A percentile compares a stretch with the other conserved stretches of the same genome.
These are phyloP conservation scores for Corymbia maculata DNA, from an alignment of 345 rosid species.

Conservation along the genomic window DNA sequence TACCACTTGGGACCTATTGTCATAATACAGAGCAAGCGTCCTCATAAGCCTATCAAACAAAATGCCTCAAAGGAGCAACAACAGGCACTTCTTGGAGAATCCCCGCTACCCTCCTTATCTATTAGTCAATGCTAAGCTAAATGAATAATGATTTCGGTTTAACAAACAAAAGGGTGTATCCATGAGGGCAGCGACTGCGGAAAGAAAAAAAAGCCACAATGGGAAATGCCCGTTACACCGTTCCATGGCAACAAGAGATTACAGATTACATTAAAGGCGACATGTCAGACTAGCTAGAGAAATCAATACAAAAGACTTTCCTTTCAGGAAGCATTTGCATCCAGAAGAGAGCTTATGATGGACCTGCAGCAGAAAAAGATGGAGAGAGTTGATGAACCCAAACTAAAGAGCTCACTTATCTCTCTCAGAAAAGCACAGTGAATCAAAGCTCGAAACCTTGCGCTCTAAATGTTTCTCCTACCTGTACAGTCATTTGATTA, in stretches of 20 bases:
- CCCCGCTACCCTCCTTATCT: neutral
- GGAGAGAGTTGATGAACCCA: neutral
- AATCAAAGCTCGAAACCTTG: neutral
- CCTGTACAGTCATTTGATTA: neutral
- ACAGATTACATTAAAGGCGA: neutral
- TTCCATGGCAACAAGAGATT: neutral
- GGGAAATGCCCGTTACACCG: neutral
- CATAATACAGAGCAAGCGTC: neutral
- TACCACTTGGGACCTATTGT: neutral
- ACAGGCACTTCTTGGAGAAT: neutral
- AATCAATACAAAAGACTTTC: neutral
- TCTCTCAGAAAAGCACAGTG: neutral
- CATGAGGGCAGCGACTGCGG: neutral
- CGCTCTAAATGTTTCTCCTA: neutral
- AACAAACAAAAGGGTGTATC: neutral
- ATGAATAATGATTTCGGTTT: neutral
- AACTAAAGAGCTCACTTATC: neutral
- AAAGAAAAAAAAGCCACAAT: neutral
- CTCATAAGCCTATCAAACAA: neutral
- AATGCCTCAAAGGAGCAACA: neutral
- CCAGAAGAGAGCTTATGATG: conserved; percentile 1
- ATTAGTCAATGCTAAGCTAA: neutral
- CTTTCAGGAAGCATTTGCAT: neutral
- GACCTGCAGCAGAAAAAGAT: neutral
- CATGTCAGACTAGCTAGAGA: neutral